Percentiles rank a stretch among this genome's conserved stretches.
phyloP scores from a whole-genome alignment of 2,329 filamentous ascomycete species.

The Cladosporium sp. region DNA sequence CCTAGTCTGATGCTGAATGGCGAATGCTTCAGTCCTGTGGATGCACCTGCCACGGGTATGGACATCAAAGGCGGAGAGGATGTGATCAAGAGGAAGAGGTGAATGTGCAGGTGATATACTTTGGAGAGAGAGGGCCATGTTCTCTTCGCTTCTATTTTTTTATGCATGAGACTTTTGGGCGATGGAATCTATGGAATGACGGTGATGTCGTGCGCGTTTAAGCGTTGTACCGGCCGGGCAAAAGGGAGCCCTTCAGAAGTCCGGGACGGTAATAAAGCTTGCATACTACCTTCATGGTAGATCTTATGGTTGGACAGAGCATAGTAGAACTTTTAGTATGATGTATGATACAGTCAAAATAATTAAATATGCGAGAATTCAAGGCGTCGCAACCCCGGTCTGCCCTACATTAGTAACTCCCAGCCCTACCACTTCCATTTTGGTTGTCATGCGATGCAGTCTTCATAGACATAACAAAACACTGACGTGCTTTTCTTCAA shows the following conservation, averaged over 20 bases:
- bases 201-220: not conserved
- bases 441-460: too few species aligned
- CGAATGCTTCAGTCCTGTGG: constrained; percentile 15
- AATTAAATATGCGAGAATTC: too few species aligned
- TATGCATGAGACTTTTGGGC: not conserved
- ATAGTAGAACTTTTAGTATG: not conserved
- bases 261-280: not conserved
- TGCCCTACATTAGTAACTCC: too few species aligned
- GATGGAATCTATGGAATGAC: not conserved
- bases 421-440: too few species aligned
- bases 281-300: not conserved
- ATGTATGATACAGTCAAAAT: constrained; percentile 3
- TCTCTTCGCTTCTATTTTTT: not conserved
- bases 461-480: not conserved
- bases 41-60: constrained; percentile 13
- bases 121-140: not conserved
- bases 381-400: too few species aligned
- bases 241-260: not conserved
- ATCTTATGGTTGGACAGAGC: not conserved
- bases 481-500: not conserved
- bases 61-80: constrained; percentile 7
- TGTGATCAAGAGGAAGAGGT: constrained; percentile 13
- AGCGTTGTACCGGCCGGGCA: not conserved
- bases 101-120: not conserved
- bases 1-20: constrained; percentile 20